Evolutionary conservation across 352 stramenopile genomes (phyloP), one percentile per base, ranked within the genome.

Genomic region (Phytopythium mirpurense): DNA sequence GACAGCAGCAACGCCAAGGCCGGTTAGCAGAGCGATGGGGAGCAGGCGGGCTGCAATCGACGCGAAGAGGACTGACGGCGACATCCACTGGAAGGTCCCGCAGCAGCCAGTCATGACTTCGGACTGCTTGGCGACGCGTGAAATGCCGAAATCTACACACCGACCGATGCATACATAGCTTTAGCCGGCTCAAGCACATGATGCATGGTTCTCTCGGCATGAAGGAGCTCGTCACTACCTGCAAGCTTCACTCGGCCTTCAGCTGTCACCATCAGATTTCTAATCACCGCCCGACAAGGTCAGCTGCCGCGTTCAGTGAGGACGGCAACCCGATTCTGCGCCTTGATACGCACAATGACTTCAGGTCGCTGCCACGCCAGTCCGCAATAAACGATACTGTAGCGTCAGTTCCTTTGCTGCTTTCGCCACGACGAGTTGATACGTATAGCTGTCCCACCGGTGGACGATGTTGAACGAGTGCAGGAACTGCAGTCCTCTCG

Each of bases 381-480:
- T 43, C 18, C n/a, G 26, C 37, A 43, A 23, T 5, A 26, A 24
- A 19, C 19, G 44, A 41, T 23, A 49, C 27, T 31, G 21, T n/a
- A 24, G 36, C 21, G 16, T 32, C 19, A 56, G 37, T 19, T 10
- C 23, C 18, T 41, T 6, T 32, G 15, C 44, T 49, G 18, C 26
- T 26, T 23, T 9, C 23, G 51, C 24, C 36, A n/a, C 23, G 36
- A 6, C 10, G 36, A 37, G 8, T 42, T 31, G n/a, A 43, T 15
- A 34, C 24, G 43, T 15, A 10, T 4, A 10, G 11, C 6, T 11
- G 32, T 15, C 14, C 8, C 29, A 90, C 79, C 78, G 69, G 57
- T 90, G 80, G 44, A 90, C 81, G 51, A 93, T 88, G 51, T 80
- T 74, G 63, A 93, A 90, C 29, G 79, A 90, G 38, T 90, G 82